phyloP scores from a whole-genome alignment of 306 rosid species.

The Hippophae tibetana region DNA sequence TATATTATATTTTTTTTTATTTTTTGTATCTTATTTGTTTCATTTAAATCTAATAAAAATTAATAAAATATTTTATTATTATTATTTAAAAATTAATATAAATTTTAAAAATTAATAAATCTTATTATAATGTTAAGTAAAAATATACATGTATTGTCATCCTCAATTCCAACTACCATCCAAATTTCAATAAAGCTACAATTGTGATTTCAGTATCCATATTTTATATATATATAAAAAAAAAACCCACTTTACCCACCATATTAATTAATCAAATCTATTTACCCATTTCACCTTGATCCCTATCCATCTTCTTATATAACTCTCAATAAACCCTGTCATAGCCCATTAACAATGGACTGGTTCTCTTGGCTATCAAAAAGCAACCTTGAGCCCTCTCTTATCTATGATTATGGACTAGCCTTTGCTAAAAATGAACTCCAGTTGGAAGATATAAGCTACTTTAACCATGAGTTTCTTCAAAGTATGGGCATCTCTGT shows the following conservation, averaged over 20 bases:
- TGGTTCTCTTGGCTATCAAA: conserved; percentile 95
- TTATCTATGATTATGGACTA: conserved; percentile 65
- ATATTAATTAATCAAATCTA: conserved; percentile 11
- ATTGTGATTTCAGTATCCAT: neutral
- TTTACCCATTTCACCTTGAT: conserved; percentile 6
- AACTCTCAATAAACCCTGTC: too few species aligned
- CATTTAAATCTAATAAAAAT: too few species aligned
- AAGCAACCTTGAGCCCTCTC: conserved; percentile 56
- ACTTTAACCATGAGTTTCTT: conserved; percentile 77
- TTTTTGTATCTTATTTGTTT: too few species aligned
- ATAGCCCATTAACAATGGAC: conserved; percentile 39
- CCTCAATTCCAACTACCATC: conserved; percentile 40
- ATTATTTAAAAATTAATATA: too few species aligned
- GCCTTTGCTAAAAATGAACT: conserved; percentile 61
- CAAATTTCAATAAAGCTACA: conserved; percentile 19
- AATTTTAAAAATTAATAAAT: neutral
- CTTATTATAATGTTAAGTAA: neutral
- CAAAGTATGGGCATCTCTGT: conserved; percentile 80
- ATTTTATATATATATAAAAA: neutral
- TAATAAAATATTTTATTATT: too few species aligned
- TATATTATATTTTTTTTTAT: too few species aligned
- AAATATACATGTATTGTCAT: conserved; percentile 9
- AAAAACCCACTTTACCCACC: conserved; percentile 26
- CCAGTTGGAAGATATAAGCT: conserved; percentile 38
- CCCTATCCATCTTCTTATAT: conserved; percentile 21